Percentiles rank a stretch among this genome's conserved stretches.
phyloP scores from a whole-genome alignment of 129 eudicot genomes.

The Cynara cardunculus region DNA sequence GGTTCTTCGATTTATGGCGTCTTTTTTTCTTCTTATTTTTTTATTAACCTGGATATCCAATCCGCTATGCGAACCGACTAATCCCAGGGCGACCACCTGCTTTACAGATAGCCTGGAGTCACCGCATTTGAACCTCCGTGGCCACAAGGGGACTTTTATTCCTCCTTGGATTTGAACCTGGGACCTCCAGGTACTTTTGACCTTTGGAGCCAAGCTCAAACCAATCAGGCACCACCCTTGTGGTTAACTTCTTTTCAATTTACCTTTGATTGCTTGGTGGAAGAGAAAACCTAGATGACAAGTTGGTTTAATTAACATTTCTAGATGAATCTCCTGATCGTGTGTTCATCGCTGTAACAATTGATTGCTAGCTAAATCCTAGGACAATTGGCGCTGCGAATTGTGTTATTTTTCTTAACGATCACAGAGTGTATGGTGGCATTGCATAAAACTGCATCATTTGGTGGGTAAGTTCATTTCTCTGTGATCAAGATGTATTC shows the following conservation, averaged over 20 bases:
- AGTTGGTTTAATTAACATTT: not conserved
- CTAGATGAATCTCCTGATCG: not conserved
- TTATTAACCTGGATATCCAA: too few species aligned
- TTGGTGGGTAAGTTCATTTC: slow-evolving; percentile 55
- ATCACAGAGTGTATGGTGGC: not conserved
- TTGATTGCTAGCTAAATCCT: not conserved
- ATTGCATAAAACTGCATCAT: slow-evolving; percentile 4
- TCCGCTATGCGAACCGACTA: too few species aligned
- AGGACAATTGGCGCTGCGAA: not conserved
- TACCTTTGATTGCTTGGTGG: not conserved
- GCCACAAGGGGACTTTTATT: too few species aligned
- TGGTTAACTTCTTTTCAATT: too few species aligned
- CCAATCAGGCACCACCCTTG: too few species aligned
- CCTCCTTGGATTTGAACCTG: too few species aligned
- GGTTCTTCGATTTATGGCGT: not conserved
- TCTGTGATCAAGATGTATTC: not conserved
- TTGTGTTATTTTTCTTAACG: not conserved
- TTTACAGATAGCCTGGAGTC: too few species aligned
- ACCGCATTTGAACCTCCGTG: too few species aligned
- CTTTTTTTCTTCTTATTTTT: too few species aligned
- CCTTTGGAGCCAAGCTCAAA: too few species aligned
- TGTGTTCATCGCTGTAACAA: not conserved
- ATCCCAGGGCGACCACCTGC: too few species aligned
- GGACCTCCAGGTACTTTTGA: too few species aligned
- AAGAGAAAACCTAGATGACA: not conserved